phyloP scores from a whole-genome alignment of 1,284 basidiomycete genomes.

The Trichosporon ovoides region DNA sequence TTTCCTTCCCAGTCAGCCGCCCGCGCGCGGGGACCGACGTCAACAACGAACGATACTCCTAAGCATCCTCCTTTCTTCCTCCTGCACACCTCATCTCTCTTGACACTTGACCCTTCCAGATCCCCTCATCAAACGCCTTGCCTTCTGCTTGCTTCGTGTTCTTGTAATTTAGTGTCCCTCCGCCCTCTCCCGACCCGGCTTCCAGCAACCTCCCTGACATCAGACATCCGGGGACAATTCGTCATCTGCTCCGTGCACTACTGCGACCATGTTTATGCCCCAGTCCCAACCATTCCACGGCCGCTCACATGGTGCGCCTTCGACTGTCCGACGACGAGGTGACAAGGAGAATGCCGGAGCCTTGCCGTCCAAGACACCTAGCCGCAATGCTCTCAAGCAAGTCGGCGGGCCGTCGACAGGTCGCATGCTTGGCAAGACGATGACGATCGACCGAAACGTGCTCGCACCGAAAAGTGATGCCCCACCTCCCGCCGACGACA shows the following conservation, averaged over 20 bases:
- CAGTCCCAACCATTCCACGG: constrained; percentile 12
- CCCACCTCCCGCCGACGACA: constrained; percentile 14
- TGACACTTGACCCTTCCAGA: not conserved
- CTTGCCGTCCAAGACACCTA: constrained; percentile 19
- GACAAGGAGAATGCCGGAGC: constrained; percentile 22
- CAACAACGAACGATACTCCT: constrained; percentile 8
- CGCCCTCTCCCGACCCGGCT: not conserved
- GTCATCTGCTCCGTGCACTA: not conserved
- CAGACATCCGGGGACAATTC: not conserved
- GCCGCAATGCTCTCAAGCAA: constrained; percentile 15
- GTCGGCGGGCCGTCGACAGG: constrained; percentile 10
- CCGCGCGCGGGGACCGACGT: not conserved
- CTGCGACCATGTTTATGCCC: constrained; percentile 17
- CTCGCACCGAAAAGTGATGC: constrained; percentile 6
- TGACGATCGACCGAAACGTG: constrained; percentile 19
- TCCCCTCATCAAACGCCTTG: not conserved
- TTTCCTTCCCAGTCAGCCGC: constrained; percentile 8
- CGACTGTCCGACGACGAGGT: constrained; percentile 14
- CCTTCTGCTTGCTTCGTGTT: not conserved
- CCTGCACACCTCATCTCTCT: not conserved
- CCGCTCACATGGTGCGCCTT: constrained; percentile 12
- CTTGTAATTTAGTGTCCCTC: not conserved
- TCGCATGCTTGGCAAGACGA: constrained; percentile 17
- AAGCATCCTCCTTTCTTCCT: not conserved
- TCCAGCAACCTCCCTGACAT: not conserved